Evolutionary conservation across 2,329 filamentous ascomycete species (phyloP), one percentile per base, ranked within the genome.

Genomic region (Penicillium sp.): DNA sequence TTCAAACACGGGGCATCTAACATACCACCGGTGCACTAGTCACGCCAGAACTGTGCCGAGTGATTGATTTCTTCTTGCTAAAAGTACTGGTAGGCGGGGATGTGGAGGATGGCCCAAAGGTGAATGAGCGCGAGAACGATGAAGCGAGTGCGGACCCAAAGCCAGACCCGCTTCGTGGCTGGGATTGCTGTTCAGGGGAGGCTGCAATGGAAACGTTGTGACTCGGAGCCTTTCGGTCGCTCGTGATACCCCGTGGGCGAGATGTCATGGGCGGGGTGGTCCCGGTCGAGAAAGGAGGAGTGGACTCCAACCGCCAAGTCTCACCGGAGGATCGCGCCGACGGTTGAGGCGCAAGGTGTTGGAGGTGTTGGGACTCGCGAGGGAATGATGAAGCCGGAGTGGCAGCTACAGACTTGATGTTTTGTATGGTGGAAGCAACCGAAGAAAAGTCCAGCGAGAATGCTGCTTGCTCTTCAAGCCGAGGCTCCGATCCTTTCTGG

Each of bases 321-420:
- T 77, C 77, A 46, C 74, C 72, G 3, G 74, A 76, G 7, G 77
- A 79, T 7, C 70, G 71, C 47, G 71, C 71, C 27, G 76, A 78
- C 26, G 73, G 74, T 50, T 75, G 76, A 24, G 63, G 58, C 32
- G 61, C 54, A 5, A 61, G 58, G 18, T 55, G 49, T 41, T 63
- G 59, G 5, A 61, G 58, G 18, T 55, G 49, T 41, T 63, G 59
- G 37, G 60, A 58, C 28, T 69, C 65, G 45, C 66, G 66, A 7
- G 59, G 63, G 5, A 63, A 59, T 28, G 64, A 64, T 25, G 66
- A 67, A 38, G 65, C 51, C 5, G 65, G 62, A 4, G 65, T 51
- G 56, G 68, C 55, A 62, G 65, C 56, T 62, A 74, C 53, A 62
- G 60, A 63, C 66, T 75, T 74, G 66, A 65, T 53, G 66, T 66